Percentiles rank a stretch among this genome's conserved stretches.
Conservation (phyloP, 805 yeast genomes). For the Yarrowia porcina region DNA sequence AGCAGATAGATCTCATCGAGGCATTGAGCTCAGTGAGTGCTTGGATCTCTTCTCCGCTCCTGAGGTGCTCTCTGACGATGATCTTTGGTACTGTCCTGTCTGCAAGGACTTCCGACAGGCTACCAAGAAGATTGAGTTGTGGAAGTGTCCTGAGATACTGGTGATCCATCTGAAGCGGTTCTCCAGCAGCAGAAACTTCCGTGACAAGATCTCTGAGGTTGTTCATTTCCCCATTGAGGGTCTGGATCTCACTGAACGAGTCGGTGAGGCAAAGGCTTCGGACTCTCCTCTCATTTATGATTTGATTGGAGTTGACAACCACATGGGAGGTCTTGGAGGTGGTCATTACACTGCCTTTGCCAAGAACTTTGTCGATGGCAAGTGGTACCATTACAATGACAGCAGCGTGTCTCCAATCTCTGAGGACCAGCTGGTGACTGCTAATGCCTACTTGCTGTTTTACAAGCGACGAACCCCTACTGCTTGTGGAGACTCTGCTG, state of each 20-base stretch:
- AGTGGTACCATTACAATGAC: conserved; percentile 92
- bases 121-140: conserved; percentile 81
- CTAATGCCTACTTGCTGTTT: conserved; percentile 84
- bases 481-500: not conserved
- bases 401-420: conserved; percentile 54
- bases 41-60: conserved; percentile 69
- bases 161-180: conserved; percentile 88
- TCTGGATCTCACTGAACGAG: conserved; percentile 64
- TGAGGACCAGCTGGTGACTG: conserved; percentile 52
- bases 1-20: not conserved
- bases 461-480: conserved; percentile 52
- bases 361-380: conserved; percentile 66
- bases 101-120: conserved; percentile 91
- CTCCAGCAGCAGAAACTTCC: conserved; percentile 74
- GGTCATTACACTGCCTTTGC: conserved; percentile 95
- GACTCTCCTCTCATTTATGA: conserved; percentile 56
- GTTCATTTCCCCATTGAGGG: conserved; percentile 87
- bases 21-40: conserved; percentile 66
- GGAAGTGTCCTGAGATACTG: conserved; percentile 91
- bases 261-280: conserved; percentile 41
- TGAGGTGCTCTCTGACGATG: conserved; percentile 82
- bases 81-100: conserved; percentile 88
- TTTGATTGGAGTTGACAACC: conserved; percentile 89
- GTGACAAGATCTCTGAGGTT: conserved; percentile 82
- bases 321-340: conserved; percentile 93